phyloP scores from a whole-genome alignment of 192 early-diverging fungal genomes.

The Spizellomyces sp. region DNA sequence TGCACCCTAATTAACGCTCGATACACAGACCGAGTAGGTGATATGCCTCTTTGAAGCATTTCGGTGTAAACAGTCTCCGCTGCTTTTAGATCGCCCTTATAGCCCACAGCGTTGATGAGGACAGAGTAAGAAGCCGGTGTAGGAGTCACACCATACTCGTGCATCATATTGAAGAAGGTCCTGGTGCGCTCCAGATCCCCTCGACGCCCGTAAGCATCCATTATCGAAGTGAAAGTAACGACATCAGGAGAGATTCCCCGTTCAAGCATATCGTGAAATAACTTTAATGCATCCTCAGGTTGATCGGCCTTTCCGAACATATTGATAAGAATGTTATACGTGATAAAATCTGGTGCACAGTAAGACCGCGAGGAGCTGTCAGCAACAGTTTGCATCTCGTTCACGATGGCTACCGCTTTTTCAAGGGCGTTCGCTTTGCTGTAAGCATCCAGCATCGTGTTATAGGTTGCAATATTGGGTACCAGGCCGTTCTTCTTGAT shows the following conservation, averaged over 20 bases:
- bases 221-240: constrained; percentile 31
- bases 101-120: constrained; percentile 15
- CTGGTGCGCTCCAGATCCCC: constrained; percentile 8
- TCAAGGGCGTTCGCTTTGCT: constrained; percentile 10
- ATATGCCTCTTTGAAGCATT: neutral
- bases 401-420: constrained; percentile 9
- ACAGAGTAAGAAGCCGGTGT: constrained; percentile 7
- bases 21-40: constrained; percentile 16
- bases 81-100: constrained; percentile 1
- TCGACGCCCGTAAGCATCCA: constrained; percentile 14
- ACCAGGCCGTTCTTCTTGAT: constrained; percentile 2
- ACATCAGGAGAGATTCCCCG: constrained; percentile 25
- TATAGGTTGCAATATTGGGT: constrained; percentile 25
- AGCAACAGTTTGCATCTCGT: constrained; percentile 26
- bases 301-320: constrained; percentile 25
- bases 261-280: constrained; percentile 19
- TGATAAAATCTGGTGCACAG: neutral
- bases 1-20: constrained; percentile 10
- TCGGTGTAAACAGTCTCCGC: constrained; percentile 9
- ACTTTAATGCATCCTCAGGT: constrained; percentile 7
- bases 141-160: neutral
- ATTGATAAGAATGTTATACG: constrained; percentile 38
- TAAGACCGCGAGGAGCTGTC: neutral
- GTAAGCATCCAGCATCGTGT: constrained; percentile 25
- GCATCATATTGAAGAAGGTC: constrained; percentile 9